phyloP scores from a whole-genome alignment of 1,139 yeast species.

The Suhomyces atakaporum region DNA sequence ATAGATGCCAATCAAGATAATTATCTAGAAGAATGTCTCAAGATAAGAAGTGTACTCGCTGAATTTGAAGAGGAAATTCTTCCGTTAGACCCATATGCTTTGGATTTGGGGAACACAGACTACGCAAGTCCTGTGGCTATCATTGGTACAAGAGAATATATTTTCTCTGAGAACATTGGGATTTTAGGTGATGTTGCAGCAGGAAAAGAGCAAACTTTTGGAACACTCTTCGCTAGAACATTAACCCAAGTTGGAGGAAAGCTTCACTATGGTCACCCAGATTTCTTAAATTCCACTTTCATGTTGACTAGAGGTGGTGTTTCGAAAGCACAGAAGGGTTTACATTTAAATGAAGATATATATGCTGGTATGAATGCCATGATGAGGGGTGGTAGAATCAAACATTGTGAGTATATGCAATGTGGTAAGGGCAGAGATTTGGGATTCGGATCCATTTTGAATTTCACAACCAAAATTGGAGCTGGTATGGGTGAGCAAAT shows the following conservation, averaged over 20 bases:
- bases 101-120: constrained; percentile 49
- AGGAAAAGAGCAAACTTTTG: constrained; percentile 99
- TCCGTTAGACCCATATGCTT: constrained; percentile 82
- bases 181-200: constrained; percentile 99
- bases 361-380: constrained; percentile 99
- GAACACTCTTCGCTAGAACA: constrained; percentile 97
- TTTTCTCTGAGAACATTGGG: constrained; percentile 98
- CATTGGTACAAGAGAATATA: constrained; percentile 98
- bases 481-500: constrained; percentile 99
- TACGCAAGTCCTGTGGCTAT: constrained; percentile 84
- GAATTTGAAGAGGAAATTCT: constrained; percentile 95
- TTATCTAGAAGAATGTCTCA: constrained; percentile 96
- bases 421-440: constrained; percentile 99
- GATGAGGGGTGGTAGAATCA: constrained; percentile 97
- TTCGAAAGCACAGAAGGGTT: constrained; percentile 97
- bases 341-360: constrained; percentile 98
- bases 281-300: constrained; percentile 89
- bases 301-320: constrained; percentile 99
- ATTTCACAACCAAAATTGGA: constrained; percentile 98
- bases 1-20: constrained; percentile 99
- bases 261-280: constrained; percentile 99
- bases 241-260: constrained; percentile 98
- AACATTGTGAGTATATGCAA: constrained; percentile 98
- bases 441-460: constrained; percentile 97
- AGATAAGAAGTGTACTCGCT: constrained; percentile 94